Evolutionary conservation across 2,329 filamentous ascomycete species (phyloP).

Genomic region (Cercospora canescens): DNA sequence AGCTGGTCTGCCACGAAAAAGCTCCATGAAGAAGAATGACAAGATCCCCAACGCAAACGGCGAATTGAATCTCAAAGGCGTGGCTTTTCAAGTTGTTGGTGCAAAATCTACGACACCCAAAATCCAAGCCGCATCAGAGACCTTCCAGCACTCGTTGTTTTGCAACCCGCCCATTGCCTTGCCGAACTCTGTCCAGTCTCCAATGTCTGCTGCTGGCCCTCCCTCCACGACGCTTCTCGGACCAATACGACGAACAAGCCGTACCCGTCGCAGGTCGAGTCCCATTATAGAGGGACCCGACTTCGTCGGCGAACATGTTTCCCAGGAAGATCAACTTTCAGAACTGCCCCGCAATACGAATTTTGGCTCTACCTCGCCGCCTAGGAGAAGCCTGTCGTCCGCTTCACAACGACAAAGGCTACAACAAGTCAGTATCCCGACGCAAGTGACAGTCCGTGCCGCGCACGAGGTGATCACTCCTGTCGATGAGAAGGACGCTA

Average conservation of each 20-base stretch:
- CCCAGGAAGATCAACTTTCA: slow-evolving; percentile 29
- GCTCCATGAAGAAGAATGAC: slow-evolving; percentile 19
- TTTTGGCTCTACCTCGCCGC: slow-evolving; percentile 23
- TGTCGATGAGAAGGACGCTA: slow-evolving; percentile 23
- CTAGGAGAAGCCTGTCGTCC: slow-evolving; percentile 15
- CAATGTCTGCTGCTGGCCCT: background rate
- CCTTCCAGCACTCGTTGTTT: slow-evolving; percentile 34
- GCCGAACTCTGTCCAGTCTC: background rate
- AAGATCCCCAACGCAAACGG: slow-evolving; percentile 10
- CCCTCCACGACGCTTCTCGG: slow-evolving; percentile 10
- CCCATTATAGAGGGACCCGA: slow-evolving; percentile 10
- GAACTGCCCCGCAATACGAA: slow-evolving; percentile 28
- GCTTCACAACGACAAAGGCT: slow-evolving; percentile 15
- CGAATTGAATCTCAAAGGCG: slow-evolving; percentile 29
- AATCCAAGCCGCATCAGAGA: slow-evolving; percentile 26
- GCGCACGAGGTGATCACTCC: slow-evolving; percentile 14
- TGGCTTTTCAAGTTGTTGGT: slow-evolving; percentile 31
- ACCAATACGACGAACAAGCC: slow-evolving; percentile 15
- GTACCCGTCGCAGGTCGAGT: slow-evolving; percentile 25
- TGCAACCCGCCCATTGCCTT: slow-evolving; percentile 23
- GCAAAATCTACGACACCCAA: slow-evolving; percentile 12
- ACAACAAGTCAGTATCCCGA: slow-evolving; percentile 15
- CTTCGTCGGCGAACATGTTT: slow-evolving; percentile 2
- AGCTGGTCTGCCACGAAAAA: slow-evolving; percentile 17
- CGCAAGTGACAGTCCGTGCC: background rate